A percentile compares a stretch with the other conserved stretches of the same genome.
Evolutionary conservation across 1,284 basidiomycete genomes (phyloP).

Genomic region (Lentinula novae-zelandiae): DNA sequence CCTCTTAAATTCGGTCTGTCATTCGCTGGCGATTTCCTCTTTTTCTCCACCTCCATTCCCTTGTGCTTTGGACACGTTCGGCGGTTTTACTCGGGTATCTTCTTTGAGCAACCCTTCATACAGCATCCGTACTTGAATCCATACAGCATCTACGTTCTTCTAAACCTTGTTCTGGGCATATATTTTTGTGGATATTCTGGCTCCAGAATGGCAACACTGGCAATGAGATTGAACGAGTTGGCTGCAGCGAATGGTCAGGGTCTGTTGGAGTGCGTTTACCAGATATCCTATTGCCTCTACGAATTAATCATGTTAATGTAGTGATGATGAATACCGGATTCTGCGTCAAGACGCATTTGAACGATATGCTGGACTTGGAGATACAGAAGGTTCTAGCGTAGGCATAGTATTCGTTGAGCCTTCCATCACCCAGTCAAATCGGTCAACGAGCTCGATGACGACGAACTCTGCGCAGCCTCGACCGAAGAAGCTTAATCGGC

Average conservation of each 20-base stretch:
- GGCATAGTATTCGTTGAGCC: not conserved
- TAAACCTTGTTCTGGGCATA: not conserved
- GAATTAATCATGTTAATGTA: slow-evolving; percentile 15
- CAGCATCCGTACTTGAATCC: not conserved
- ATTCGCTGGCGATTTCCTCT: not conserved
- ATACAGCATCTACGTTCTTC: not conserved
- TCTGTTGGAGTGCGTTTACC: slow-evolving; percentile 2
- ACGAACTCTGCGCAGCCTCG: not conserved
- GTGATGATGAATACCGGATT: slow-evolving; percentile 47
- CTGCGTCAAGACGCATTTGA: slow-evolving; percentile 44
- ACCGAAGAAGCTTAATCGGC: not conserved
- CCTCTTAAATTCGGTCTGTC: not conserved
- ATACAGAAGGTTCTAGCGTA: not conserved
- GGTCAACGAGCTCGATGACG: not conserved
- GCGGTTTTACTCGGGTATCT: not conserved
- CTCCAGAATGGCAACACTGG: not conserved
- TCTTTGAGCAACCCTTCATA: not conserved
- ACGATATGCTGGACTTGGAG: slow-evolving; percentile 25
- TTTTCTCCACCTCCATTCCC: not conserved
- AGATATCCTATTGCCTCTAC: not conserved
- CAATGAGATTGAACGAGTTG: slow-evolving; percentile 8
- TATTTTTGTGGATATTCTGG: not conserved
- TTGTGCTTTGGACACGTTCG: not conserved
- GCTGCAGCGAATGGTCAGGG: slow-evolving; percentile 8
- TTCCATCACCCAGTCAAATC: not conserved